These are phyloP conservation scores for Lunasporangiospora selenospora DNA, from an alignment of 192 early-diverging fungal genomes.

Conservation along the genomic window DNA sequence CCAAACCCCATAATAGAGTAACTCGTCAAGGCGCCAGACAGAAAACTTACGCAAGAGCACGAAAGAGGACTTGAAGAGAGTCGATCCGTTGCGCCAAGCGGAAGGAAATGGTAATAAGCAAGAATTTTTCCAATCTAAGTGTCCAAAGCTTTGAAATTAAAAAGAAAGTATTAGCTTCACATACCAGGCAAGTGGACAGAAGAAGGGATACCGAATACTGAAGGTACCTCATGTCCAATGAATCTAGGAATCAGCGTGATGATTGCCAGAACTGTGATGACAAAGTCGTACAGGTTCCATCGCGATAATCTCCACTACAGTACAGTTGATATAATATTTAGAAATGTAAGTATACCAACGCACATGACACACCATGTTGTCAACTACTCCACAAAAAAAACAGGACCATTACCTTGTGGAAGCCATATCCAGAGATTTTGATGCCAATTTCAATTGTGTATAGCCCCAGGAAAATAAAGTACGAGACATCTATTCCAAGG, in stretches of 20 bases:
- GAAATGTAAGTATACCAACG: too few relatives aligned
- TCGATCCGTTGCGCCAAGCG: slow-evolving; percentile 42
- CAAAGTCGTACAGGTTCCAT: slow-evolving; percentile 39
- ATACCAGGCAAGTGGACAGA: background rate
- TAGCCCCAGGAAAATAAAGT: slow-evolving; percentile 31
- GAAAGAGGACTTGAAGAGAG: slow-evolving; percentile 37
- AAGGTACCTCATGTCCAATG: slow-evolving; percentile 31
- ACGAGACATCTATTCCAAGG: slow-evolving; percentile 44
- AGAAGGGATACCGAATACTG: background rate
- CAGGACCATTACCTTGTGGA: slow-evolving; percentile 36
- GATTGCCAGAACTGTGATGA: slow-evolving; percentile 22
- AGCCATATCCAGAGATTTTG: slow-evolving; percentile 33
- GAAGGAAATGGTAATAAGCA: slow-evolving; percentile 44
- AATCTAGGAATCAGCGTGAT: slow-evolving; percentile 42
- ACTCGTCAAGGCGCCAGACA: slow-evolving; percentile 50
- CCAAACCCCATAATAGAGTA: slow-evolving; percentile 51
- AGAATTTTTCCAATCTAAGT: slow-evolving; percentile 27
- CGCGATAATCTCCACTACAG: slow-evolving; percentile 34
- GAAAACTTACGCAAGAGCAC: slow-evolving; percentile 33
- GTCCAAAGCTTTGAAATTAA: slow-evolving; percentile 29
- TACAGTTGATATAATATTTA: too few relatives aligned
- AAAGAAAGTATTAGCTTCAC: background rate
- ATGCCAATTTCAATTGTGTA: slow-evolving; percentile 29
- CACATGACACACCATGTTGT: too few relatives aligned
- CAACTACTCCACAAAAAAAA: background rate